These are phyloP conservation scores for Lathyrus aphaca DNA, from an alignment of 306 rosid genomes.

Conservation along the genomic window DNA sequence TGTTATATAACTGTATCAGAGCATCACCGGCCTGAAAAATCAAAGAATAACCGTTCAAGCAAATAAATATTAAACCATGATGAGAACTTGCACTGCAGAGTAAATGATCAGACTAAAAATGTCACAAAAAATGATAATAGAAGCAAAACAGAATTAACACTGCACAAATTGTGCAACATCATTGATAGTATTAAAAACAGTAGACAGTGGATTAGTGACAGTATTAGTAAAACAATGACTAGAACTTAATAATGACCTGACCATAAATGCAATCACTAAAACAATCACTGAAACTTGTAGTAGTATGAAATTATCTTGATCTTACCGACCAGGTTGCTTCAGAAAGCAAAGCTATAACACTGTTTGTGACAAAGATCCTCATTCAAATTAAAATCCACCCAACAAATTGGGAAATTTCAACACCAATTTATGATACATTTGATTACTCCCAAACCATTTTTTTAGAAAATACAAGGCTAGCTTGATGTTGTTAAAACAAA, in stretches of 20 bases:
- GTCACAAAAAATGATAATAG: neutral
- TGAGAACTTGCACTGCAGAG: conserved; percentile 2
- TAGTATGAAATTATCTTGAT: no score
- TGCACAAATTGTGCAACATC: conserved; percentile 17
- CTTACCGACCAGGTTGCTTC: no score
- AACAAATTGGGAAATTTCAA: neutral
- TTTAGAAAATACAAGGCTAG: neutral
- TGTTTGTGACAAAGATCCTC: conserved; percentile 2
- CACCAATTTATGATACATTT: neutral
- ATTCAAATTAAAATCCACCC: neutral
- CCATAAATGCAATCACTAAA: no score
- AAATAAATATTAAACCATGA: neutral
- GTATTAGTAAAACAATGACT: conserved; percentile 11
- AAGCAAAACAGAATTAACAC: conserved; percentile 1
- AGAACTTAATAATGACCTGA: neutral
- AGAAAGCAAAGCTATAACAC: no score
- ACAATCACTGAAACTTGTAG: no score
- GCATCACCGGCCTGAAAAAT: conserved; percentile 96
- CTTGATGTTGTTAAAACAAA: conserved; percentile 20
- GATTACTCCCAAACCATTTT: neutral
- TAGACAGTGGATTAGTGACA: neutral
- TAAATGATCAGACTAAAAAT: neutral
- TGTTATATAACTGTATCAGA: conserved; percentile 86
- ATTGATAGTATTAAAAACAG: neutral
- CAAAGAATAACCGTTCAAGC: conserved; percentile 16